Conservation (phyloP, 1,284 basidiomycete genomes). For the Neonothopanus nambi region DNA sequence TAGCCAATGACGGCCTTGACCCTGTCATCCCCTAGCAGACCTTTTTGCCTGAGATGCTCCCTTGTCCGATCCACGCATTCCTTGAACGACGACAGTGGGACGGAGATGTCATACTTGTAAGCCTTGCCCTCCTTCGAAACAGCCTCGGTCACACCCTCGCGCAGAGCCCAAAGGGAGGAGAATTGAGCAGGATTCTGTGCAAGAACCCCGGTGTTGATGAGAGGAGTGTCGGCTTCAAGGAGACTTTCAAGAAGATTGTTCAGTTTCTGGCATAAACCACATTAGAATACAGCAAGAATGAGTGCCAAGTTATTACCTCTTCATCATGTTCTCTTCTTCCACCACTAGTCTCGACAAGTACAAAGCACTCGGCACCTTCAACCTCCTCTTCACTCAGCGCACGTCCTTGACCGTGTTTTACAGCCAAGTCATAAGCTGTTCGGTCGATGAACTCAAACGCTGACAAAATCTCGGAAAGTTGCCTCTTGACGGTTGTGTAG, state of each 20-base stretch:
- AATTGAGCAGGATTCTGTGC: constrained; percentile 94
- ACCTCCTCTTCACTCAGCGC: constrained; percentile 68
- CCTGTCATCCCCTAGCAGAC: constrained; percentile 69
- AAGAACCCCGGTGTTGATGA: constrained; percentile 90
- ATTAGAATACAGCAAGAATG: not conserved
- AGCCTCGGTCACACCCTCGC: constrained; percentile 95
- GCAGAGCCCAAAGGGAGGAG: constrained; percentile 86
- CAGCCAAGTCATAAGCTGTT: constrained; percentile 83
- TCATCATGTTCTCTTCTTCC: constrained; percentile 94
- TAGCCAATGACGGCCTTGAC: constrained; percentile 89
- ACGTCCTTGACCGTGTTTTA: constrained; percentile 73
- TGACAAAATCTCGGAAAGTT: constrained; percentile 94
- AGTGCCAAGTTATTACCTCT: constrained; percentile 56
- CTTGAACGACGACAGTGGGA: constrained; percentile 90
- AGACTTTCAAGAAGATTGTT: constrained; percentile 79
- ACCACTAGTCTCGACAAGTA: constrained; percentile 94
- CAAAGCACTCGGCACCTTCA: constrained; percentile 84
- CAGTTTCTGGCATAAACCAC: constrained; percentile 73
- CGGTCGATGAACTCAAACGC: constrained; percentile 98
- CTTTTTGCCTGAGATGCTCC: constrained; percentile 72
- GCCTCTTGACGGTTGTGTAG: constrained; percentile 66
- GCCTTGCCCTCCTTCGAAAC: constrained; percentile 93
- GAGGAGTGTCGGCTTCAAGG: constrained; percentile 69
- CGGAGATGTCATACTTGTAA: constrained; percentile 97
- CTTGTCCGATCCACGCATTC: constrained; percentile 84